Conservation (phyloP, 129 eudicot species). For the Saposhnikovia divaricata region DNA sequence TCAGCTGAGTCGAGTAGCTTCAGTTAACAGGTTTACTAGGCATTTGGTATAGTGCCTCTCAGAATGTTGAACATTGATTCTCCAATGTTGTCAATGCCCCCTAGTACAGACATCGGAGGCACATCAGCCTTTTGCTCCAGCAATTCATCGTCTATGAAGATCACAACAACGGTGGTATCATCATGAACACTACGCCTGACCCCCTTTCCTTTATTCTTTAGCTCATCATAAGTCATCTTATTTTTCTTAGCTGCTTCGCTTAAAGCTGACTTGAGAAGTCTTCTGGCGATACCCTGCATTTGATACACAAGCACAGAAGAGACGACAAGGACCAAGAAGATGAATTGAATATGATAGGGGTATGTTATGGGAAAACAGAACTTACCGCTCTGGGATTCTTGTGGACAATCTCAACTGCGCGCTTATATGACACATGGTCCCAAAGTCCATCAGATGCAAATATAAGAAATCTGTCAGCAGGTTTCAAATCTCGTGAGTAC, state of each 20-base stretch:
- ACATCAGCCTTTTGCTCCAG: not conserved
- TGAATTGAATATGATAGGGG: not conserved
- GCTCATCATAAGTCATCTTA: slow-evolving; percentile 10
- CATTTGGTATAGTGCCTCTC: not conserved
- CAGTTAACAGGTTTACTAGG: not conserved
- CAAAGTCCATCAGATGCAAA: slow-evolving; percentile 38
- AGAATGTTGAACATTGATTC: slow-evolving; percentile 7
- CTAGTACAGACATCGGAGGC: slow-evolving; percentile 13
- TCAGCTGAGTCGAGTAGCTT: not conserved
- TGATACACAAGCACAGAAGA: not conserved
- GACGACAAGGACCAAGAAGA: not conserved
- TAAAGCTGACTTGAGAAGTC: slow-evolving; percentile 19
- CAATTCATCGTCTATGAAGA: slow-evolving; percentile 17
- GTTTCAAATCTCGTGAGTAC: not conserved
- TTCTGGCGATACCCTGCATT: slow-evolving; percentile 25
- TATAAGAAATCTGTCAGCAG: slow-evolving; percentile 23
- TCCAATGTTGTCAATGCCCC: slow-evolving; percentile 6
- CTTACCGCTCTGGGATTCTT: slow-evolving; percentile 25
- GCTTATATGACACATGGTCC: slow-evolving; percentile 20
- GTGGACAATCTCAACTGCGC: slow-evolving; percentile 26
- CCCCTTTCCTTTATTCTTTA: slow-evolving; percentile 9
- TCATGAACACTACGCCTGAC: slow-evolving; percentile 20
- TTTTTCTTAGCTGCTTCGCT: slow-evolving; percentile 16
- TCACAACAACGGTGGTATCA: slow-evolving; percentile 25
- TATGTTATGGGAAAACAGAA: slow-evolving; percentile 1